A percentile compares a stretch with the other conserved stretches of the same genome.
phyloP scores from a whole-genome alignment of 1,139 yeast genomes.

The Pneumocystis wakefieldiae region DNA sequence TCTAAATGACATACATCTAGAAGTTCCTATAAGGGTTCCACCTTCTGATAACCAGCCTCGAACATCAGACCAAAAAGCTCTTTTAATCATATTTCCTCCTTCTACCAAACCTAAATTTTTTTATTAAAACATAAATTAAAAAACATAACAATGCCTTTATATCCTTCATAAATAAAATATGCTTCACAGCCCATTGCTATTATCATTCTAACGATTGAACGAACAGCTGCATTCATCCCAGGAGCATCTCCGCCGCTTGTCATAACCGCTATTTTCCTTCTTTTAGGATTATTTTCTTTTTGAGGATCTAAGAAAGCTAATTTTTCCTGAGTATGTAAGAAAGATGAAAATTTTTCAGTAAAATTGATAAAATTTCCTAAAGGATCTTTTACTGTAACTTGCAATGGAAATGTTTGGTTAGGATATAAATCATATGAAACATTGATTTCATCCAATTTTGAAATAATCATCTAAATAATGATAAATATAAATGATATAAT shows the following conservation, averaged over 20 bases:
- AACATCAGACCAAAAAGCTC: conserved; percentile 83
- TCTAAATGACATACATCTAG: conserved; percentile 72
- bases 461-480: conserved; percentile 21
- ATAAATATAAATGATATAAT: conserved; percentile 8
- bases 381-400: conserved; percentile 45
- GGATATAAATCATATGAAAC: conserved; percentile 3
- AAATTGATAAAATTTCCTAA: conserved; percentile 47
- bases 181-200: conserved; percentile 82
- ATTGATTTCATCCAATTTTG: conserved; percentile 20
- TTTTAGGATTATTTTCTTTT: conserved; percentile 3
- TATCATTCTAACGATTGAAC: conserved; percentile 88
- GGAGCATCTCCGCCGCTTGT: conserved; percentile 99
- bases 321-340: conserved; percentile 15
- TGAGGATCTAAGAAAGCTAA: neutral
- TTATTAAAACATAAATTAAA: neutral
- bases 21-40: conserved; percentile 93
- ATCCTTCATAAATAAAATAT: conserved; percentile 89
- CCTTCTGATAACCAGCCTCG: conserved; percentile 78
- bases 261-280: conserved; percentile 75
- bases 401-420: conserved; percentile 20
- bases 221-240: conserved; percentile 92
- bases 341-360: conserved; percentile 27
- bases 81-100: conserved; percentile 65
- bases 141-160: conserved; percentile 61
- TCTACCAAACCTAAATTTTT: neutral